Conservation (phyloP, 129 eudicot genomes). For the Saussurea involucrata region DNA sequence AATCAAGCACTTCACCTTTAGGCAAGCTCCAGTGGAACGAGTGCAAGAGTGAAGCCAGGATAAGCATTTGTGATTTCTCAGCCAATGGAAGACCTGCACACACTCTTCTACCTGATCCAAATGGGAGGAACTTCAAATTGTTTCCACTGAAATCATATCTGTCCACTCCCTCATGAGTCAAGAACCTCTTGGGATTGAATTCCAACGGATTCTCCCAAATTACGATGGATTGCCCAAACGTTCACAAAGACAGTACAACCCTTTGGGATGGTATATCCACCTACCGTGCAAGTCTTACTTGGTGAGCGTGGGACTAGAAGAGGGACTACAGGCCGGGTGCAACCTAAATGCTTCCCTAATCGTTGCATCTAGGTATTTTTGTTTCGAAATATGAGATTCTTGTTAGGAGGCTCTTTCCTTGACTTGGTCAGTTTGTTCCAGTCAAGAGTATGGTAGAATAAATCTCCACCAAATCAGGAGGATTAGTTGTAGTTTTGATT, state of each 20-base stretch:
- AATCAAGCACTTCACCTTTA: not conserved
- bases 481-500: too few relatives aligned
- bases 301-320: not conserved
- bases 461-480: too few relatives aligned
- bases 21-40: slow-evolving; percentile 12
- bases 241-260: slow-evolving; percentile 10
- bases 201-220: slow-evolving; percentile 15
- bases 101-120: slow-evolving; percentile 20
- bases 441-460: too few relatives aligned
- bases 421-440: too few relatives aligned
- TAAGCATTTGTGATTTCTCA: not conserved
- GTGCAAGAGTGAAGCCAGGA: slow-evolving; percentile 9
- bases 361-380: slow-evolving; percentile 1
- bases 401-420: too few relatives aligned
- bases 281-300: not conserved
- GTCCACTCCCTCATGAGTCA: too few relatives aligned
- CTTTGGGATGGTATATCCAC: slow-evolving; percentile 16
- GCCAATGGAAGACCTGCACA: not conserved
- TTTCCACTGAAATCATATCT: slow-evolving; percentile 8
- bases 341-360: slow-evolving; percentile 6
- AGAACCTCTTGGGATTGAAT: slow-evolving; percentile 16
- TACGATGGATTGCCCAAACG: slow-evolving; percentile 21
- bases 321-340: slow-evolving; percentile 4
- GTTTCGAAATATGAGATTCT: slow-evolving; percentile 12
- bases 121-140: slow-evolving; percentile 2